These are phyloP conservation scores for Monilinia polystroma DNA, from an alignment of 2,329 filamentous ascomycete species.

Conservation along the genomic window DNA sequence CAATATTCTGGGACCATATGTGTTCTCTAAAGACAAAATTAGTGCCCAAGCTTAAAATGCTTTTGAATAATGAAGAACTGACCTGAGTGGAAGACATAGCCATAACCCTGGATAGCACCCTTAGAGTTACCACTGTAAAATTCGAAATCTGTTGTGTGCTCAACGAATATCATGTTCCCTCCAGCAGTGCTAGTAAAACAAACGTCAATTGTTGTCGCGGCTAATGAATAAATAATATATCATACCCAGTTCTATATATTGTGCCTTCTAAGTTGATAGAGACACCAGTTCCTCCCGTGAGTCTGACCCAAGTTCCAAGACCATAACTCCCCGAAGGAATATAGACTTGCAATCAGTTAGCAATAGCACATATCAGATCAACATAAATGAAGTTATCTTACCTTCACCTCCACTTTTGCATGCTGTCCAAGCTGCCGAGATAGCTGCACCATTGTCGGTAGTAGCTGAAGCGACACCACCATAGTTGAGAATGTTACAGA, in stretches of 20 bases:
- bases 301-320: slow-evolving; percentile 49
- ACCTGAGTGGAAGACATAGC: slow-evolving; percentile 48
- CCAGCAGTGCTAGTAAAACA: slow-evolving; percentile 36
- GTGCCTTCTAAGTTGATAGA: slow-evolving; percentile 53
- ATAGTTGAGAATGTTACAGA: slow-evolving; percentile 49
- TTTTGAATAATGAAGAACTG: slow-evolving; percentile 27
- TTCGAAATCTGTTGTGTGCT: slow-evolving; percentile 52
- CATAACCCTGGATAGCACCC: slow-evolving; percentile 54
- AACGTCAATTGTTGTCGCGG: not conserved
- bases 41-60: not conserved
- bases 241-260: slow-evolving; percentile 49
- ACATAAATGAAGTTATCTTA: slow-evolving; percentile 6
- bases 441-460: slow-evolving; percentile 47
- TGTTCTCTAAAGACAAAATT: slow-evolving; percentile 16
- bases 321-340: slow-evolving; percentile 47
- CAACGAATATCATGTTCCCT: slow-evolving; percentile 55
- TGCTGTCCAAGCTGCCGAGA: slow-evolving; percentile 46
- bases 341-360: slow-evolving; percentile 25
- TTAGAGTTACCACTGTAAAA: slow-evolving; percentile 52
- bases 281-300: slow-evolving; percentile 49
- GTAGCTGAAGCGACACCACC: slow-evolving; percentile 48
- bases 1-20: slow-evolving; percentile 31
- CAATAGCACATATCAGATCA: not conserved
- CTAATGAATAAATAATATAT: not conserved
- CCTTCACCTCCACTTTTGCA: slow-evolving; percentile 46